phyloP scores from a whole-genome alignment of 2,329 filamentous ascomycete species.

The Neoscytalidium dimidiatum region DNA sequence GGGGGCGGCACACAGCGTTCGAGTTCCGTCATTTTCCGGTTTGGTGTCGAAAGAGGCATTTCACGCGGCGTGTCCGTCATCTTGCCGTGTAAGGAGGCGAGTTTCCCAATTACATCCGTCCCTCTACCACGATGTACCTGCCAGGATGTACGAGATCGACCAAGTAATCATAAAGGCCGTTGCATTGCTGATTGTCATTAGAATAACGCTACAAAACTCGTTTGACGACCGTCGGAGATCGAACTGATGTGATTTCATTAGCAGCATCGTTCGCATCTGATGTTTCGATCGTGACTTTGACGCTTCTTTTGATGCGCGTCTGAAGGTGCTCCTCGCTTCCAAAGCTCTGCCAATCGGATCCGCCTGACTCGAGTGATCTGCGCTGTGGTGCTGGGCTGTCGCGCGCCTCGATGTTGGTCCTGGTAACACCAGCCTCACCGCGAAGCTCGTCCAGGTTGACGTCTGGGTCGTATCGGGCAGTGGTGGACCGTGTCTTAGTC shows the following conservation, averaged over 20 bases:
- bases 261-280: background rate
- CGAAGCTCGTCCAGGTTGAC: background rate
- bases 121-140: too few relatives aligned
- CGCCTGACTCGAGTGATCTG: background rate
- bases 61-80: too few relatives aligned
- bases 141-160: too few relatives aligned
- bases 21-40: too few relatives aligned
- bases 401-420: background rate
- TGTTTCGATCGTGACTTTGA: background rate
- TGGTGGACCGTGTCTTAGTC: background rate
- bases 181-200: too few relatives aligned
- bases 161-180: too few relatives aligned
- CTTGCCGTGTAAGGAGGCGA: too few relatives aligned
- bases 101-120: too few relatives aligned
- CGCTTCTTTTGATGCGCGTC: conserved; percentile 4
- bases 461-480: conserved; percentile 3
- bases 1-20: too few relatives aligned
- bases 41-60: too few relatives aligned
- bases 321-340: conserved; percentile 8
- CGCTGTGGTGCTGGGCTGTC: background rate
- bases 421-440: background rate
- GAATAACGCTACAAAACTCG: background rate
- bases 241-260: background rate
- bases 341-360: conserved; percentile 7
- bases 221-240: background rate